Base-by-base conservation (phyloP, 1,284 basidiomycete genomes). In the Butyriboletus appendiculatus region DNA sequence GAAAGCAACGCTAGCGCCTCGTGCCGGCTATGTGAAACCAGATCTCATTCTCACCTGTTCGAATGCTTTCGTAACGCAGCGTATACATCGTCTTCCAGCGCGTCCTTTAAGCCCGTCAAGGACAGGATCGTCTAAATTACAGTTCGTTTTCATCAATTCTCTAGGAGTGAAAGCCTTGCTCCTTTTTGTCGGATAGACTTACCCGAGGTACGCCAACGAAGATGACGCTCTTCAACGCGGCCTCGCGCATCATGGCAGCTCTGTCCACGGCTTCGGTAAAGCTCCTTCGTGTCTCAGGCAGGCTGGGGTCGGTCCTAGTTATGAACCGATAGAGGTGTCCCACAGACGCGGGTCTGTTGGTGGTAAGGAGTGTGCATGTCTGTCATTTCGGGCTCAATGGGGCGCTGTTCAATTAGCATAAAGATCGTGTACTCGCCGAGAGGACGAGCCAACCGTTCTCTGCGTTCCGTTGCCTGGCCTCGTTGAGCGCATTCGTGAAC, bases 191-290 rank as follows among this genome's bases (percentile, higher is more conserved):
- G 49, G 45, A 35, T 38, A 20, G 14, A 63, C 57, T 62, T 59
- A 93, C 91, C 72, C 92, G 83, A 61, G 94, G 93, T 52, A 96
- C 93, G 39, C 95, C 95, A 59, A 93, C 85, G 71, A 97, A 95
- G 61, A 95, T 92, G 67, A 90, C 87, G 64, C 92, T 95, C 76
- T 99, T 98, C 69, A 99, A 71, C 5, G 94, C 94, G 10, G 90
- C 85, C 76, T 99, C 96, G 48, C 96, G 84, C 85, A 98, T 95
- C 62, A 95, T 72, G 59, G 85, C 89, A 60, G 91, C 92, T 62
- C 82, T 86, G 68, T 82, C 81, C 59, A 88, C 76, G 50, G 81
- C 81, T 48, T 80, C 78, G 57, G 77, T 65, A 54, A 84, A 61
- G 60, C 74, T 76, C 41, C 68, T 70, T 55, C 75, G 72, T 60